Evolutionary conservation across 192 early-diverging fungal species (phyloP), one percentile per base, ranked within the genome.

Genomic region (Linnemannia schmuckeri): DNA sequence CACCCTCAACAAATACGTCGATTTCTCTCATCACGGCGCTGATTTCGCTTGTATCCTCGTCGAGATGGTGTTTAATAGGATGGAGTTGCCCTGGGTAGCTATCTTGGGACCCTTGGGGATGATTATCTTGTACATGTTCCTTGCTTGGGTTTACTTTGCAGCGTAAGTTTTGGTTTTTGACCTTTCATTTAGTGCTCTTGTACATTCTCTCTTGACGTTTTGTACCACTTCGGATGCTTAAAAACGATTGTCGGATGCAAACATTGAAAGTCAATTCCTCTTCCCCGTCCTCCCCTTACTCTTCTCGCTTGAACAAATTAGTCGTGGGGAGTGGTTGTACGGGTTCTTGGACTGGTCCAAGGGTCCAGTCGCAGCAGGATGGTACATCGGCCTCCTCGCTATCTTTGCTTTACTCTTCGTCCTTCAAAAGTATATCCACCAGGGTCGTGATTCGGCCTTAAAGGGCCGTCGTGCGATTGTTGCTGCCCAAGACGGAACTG

Each of bases 101-200:
- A 44, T 86, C 24, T 66, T 86, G 10, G 84, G 79, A 0, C 84
- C 84, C 0, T 27, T 86, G 33, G 40, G 41, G 47, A 86, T 86
- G 84, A 80, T 86, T 46, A 86, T 86, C 46, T 47, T 86, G 20
- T 86, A 86, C 75, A 86, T 86, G 84, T 81, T 86, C 71, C 74
- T 86, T 37, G 84, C 84, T 22, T 86, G 84, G 84, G 84, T 86
- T 0, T 86, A 86, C 54, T 86, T 77, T 81, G 74, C 84, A 10
- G 84, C 75, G 84, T 86, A 81, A 74, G 84, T 84, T 37, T 37
- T 20, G 15, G 17, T 27, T 49, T 63, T 44, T 52, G n/a, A 46
- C 61, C 61, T 52, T 38, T 72, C 42, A 2, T 42, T 37, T 10
- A 5, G 20, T 52, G 49, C 49, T 52, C 49, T 52, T 52, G 44